Conservation (phyloP, 306 rosid genomes). For the Nissolia schottii region DNA sequence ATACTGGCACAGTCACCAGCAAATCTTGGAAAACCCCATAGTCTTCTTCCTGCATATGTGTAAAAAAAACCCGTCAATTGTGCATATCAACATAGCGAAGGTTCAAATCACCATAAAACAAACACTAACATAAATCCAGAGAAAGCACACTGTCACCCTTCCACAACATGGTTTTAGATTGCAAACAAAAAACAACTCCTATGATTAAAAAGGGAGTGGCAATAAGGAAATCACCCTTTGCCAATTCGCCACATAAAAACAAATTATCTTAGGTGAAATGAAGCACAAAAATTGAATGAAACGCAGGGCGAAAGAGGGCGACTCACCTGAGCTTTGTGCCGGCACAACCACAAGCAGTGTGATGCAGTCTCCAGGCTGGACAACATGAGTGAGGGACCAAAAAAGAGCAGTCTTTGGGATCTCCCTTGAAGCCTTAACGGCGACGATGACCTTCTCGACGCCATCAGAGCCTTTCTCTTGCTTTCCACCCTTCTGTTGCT, state of each 20-base stretch:
- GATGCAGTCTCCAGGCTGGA: slow-evolving; percentile 96
- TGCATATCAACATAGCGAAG: not conserved
- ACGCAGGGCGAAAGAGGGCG: slow-evolving; percentile 8
- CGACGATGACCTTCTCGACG: slow-evolving; percentile 88
- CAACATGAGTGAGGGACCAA: slow-evolving; percentile 98
- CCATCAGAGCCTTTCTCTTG: slow-evolving; percentile 74
- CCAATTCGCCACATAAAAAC: not conserved
- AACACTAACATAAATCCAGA: not conserved
- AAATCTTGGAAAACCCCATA: slow-evolving; percentile 93
- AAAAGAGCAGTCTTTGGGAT: slow-evolving; percentile 91
- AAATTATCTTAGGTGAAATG: not conserved
- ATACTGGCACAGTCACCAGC: slow-evolving; percentile 95
- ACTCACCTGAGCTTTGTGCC: slow-evolving; percentile 79
- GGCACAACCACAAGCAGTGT: slow-evolving; percentile 91
- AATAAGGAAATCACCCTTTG: not conserved
- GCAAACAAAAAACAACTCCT: not conserved
- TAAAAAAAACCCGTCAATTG: not conserved
- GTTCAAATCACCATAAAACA: not conserved
- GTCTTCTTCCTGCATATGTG: slow-evolving; percentile 60
- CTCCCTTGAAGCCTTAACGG: slow-evolving; percentile 88
- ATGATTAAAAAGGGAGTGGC: not conserved
- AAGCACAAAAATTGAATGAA: slow-evolving; percentile 8
- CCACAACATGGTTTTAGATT: slow-evolving; percentile 4
- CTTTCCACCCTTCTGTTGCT: slow-evolving; percentile 66
- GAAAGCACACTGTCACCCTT: not conserved